Percentiles rank a stretch among this genome's conserved stretches.
These are phyloP conservation scores for Sphaerulina vaccinii DNA, from an alignment of 2,329 filamentous ascomycete genomes.

Conservation along the genomic window DNA sequence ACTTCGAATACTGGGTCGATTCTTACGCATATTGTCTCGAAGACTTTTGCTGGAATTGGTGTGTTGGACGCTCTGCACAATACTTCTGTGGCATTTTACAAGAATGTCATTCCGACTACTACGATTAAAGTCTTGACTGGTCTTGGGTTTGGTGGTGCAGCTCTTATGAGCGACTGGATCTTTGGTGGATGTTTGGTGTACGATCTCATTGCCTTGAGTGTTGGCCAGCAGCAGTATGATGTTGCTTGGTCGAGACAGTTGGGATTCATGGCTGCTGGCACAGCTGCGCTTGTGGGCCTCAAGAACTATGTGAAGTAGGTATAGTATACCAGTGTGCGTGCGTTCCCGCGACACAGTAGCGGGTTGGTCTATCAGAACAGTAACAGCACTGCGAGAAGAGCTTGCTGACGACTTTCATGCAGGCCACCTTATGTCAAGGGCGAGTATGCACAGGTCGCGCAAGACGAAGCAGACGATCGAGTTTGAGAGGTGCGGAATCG, in stretches of 20 bases:
- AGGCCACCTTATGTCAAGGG: constrained; percentile 36
- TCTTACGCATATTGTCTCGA: constrained; percentile 58
- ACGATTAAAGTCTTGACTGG: constrained; percentile 55
- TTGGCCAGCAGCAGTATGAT: constrained; percentile 54
- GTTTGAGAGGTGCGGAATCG: background rate
- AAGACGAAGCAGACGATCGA: constrained; percentile 33
- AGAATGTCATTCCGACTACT: constrained; percentile 47
- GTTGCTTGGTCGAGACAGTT: constrained; percentile 53
- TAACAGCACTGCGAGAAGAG: background rate
- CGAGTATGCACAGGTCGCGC: constrained; percentile 28
- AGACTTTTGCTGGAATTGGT: constrained; percentile 61
- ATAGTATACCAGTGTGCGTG: constrained; percentile 5
- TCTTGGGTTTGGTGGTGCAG: constrained; percentile 53
- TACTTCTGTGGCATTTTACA: constrained; percentile 56
- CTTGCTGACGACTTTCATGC: constrained; percentile 11
- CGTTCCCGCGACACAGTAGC: background rate
- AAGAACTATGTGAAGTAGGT: constrained; percentile 56
- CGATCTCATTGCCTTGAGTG: constrained; percentile 55
- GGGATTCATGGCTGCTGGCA: constrained; percentile 52
- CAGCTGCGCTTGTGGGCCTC: constrained; percentile 53
- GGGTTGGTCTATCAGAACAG: background rate
- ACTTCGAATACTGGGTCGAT: constrained; percentile 52
- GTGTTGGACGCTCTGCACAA: constrained; percentile 61
- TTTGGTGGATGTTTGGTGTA: constrained; percentile 60
- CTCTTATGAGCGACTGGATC: constrained; percentile 58